Conservation (phyloP, 768 basidiomycete species). For the Pisolithus albus region DNA sequence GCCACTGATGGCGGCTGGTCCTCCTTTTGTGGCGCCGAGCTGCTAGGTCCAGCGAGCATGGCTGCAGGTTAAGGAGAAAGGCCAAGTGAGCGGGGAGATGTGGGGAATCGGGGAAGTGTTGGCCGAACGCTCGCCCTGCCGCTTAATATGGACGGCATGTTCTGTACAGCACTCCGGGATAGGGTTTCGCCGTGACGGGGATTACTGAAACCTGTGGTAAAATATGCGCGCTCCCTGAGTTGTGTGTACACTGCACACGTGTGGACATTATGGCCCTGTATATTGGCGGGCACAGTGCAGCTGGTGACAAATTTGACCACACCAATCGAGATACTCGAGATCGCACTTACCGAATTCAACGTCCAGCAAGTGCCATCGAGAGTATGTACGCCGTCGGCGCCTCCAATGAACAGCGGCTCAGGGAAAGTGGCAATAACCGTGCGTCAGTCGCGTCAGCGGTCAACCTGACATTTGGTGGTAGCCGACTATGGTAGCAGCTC, state of each 20-base stretch:
- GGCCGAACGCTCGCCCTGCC: constrained; percentile 1
- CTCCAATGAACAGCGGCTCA: too few relatives aligned
- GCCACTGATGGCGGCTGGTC: constrained; percentile 31
- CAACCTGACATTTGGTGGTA: neutral
- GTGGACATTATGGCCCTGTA: constrained; percentile 10
- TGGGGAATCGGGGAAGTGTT: neutral
- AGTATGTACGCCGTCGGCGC: too few relatives aligned
- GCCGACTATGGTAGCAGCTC: neutral
- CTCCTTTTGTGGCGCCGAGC: constrained; percentile 10
- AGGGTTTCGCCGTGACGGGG: constrained; percentile 9
- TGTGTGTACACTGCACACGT: constrained; percentile 19
- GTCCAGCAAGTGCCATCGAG: neutral
- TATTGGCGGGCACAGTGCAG: constrained; percentile 4
- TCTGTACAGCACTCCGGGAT: constrained; percentile 17
- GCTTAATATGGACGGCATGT: constrained; percentile 27
- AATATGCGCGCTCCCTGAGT: constrained; percentile 2
- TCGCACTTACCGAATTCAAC: neutral
- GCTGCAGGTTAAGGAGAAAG: constrained; percentile 2
- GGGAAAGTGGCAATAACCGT: neutral
- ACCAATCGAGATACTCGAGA: constrained; percentile 2
- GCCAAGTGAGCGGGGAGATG: neutral
- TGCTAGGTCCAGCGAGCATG: constrained; percentile 14
- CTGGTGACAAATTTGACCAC: constrained; percentile 1
- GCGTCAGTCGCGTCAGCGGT: too few relatives aligned
- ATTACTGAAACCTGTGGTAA: constrained; percentile 6